These are phyloP conservation scores for Tetradesmus obliquus DNA, from an alignment of 139 green algal species.

Conservation along the genomic window DNA sequence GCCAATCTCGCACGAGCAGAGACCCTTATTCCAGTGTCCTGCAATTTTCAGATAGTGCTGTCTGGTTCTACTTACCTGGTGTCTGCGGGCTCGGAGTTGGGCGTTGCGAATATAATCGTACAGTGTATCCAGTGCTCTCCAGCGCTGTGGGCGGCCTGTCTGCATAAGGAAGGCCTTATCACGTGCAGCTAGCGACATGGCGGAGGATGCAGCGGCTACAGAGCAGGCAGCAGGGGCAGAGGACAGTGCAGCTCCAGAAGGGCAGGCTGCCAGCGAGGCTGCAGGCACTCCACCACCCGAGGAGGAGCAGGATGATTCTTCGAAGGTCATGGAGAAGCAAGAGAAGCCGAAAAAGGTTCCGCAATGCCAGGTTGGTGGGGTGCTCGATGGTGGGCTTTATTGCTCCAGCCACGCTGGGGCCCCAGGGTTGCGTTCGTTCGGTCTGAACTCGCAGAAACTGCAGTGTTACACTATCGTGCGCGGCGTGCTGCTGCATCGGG, in stretches of 20 bases:
- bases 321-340: background rate
- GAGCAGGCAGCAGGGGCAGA: background rate
- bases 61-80: background rate
- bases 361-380: background rate
- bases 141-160: background rate
- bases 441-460: background rate
- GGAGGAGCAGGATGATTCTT: background rate
- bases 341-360: slow-evolving; percentile 33
- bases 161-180: background rate
- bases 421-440: background rate
- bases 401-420: background rate
- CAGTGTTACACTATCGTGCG: background rate
- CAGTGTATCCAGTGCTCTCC: background rate
- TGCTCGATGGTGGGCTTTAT: background rate
- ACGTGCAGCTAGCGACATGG: background rate
- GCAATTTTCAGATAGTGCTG: background rate
- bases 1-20: background rate
- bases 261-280: background rate
- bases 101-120: background rate
- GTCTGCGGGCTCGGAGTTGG: background rate
- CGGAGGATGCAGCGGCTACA: background rate
- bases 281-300: background rate
- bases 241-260: background rate
- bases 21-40: background rate
- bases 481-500: background rate